phyloP scores from a whole-genome alignment of 2,329 filamentous ascomycete species.

The Xylaria polymorpha region DNA sequence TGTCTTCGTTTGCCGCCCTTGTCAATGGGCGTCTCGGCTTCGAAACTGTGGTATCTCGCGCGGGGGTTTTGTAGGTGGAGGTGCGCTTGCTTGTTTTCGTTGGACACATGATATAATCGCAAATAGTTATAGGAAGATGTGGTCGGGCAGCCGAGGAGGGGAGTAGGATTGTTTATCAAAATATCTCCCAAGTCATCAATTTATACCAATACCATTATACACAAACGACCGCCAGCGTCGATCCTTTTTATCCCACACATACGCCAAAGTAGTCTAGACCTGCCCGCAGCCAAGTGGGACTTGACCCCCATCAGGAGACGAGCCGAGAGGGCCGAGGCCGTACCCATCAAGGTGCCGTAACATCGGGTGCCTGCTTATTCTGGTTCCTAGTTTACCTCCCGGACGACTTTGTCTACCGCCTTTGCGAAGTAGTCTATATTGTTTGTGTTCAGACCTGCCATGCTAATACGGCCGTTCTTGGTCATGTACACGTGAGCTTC shows the following conservation, averaged over 20 bases:
- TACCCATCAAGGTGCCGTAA: constrained; percentile 23
- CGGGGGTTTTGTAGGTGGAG: not conserved
- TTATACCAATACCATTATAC: constrained; percentile 25
- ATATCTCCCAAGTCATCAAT: constrained; percentile 27
- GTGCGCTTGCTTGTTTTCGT: not conserved
- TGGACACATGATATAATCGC: not conserved
- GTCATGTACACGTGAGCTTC: constrained; percentile 89
- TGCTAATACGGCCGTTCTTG: constrained; percentile 97
- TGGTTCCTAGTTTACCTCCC: constrained; percentile 54
- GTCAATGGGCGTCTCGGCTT: not conserved
- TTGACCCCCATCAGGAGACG: constrained; percentile 27
- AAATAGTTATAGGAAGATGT: not conserved
- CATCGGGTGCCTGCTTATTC: constrained; percentile 6
- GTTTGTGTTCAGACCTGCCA: constrained; percentile 94
- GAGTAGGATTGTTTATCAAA: not conserved
- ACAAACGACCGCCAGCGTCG: constrained; percentile 26
- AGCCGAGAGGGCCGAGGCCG: constrained; percentile 23
- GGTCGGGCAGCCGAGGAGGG: not conserved
- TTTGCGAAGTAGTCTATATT: constrained; percentile 95
- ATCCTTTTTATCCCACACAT: constrained; percentile 23
- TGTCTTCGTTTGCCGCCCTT: not conserved
- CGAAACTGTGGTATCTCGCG: not conserved
- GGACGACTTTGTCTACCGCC: constrained; percentile 86
- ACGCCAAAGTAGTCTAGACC: constrained; percentile 34
- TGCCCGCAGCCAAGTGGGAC: constrained; percentile 34